Base-by-base conservation (phyloP, 768 basidiomycete genomes). In the Trametes cingulata region DNA sequence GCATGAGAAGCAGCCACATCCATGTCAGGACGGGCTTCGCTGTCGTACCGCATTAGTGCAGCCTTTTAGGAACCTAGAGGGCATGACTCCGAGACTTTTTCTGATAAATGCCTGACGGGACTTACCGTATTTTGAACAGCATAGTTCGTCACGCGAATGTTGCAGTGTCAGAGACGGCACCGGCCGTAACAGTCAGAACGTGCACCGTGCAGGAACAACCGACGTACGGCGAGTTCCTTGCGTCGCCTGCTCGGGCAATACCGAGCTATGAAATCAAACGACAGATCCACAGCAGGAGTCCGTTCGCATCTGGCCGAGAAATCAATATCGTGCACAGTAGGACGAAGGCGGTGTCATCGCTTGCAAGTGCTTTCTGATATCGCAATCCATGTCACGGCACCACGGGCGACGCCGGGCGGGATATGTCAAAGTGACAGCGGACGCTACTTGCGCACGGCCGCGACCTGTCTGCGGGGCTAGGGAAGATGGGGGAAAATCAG, bases 231-330 rank as follows among this genome's bases (percentile, higher is more conserved):
- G 24, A 46, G 24, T 25, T 24, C 45, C 45, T 20, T 20, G 24
- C 42, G 42, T 45, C 19, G n/a, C 17, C 20, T 8, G 13, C 39
- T 42, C 56, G 56, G 56, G 39, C 39, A 36, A 42, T 49, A 3
- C 56, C 47, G 47, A 49, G 12, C 3, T 19, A 13, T 36, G 29
- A 50, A 22, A 35, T 39, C 50, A 20, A 15, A 10, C 20, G 15
- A 8, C 39, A 17, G 46, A 49, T 57, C 56, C 22, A 24, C 56
- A 57, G 33, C n/a, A n/a, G 14, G 46, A 25, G 17, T 12, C 35
- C 25, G 17, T 39, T 20, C 56, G 47, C 56, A 41, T 41, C 47
- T 49, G 37, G 27, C 56, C 56, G 47, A 49, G 20, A 29, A 45
- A 22, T 36, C 29, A 43, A 54, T 54, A 14, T 20, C 13, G 25